phyloP scores from a whole-genome alignment of 139 green algal species.

The Micromonas pusilla region DNA sequence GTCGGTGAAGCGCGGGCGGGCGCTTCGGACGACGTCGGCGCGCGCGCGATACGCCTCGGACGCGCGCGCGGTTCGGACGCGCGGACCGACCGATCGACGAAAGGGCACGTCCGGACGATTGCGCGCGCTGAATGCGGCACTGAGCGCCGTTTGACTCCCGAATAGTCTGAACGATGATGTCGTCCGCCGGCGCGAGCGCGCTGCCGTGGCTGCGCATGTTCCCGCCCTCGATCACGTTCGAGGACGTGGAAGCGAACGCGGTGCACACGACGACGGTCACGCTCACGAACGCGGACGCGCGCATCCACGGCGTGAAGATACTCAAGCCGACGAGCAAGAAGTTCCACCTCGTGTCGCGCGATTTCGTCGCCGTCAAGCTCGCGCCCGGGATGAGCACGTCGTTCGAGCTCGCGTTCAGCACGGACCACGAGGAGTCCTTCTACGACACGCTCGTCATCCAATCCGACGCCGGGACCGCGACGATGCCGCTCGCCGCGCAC shows the following conservation, averaged over 20 bases:
- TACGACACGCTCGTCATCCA: conserved; percentile 6
- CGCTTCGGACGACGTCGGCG: too few species aligned
- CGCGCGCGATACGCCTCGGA: too few species aligned
- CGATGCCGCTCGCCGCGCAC: neutral
- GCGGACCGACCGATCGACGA: too few species aligned
- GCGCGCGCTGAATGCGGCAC: too few species aligned
- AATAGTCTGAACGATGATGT: too few species aligned
- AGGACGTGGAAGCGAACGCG: neutral
- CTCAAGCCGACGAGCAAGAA: neutral
- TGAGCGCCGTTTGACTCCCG: too few species aligned
- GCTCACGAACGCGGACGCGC: neutral
- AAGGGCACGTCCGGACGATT: too few species aligned
- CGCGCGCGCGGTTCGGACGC: too few species aligned
- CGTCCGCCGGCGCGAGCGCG: too few species aligned
- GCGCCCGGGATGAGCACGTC: conserved; percentile 9
- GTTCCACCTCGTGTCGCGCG: neutral
- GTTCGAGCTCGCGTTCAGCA: conserved; percentile 16
- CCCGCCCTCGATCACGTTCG: neutral
- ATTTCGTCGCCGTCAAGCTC: conserved; percentile 1
- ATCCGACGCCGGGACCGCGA: neutral
- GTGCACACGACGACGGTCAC: neutral
- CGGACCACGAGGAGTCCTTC: conserved; percentile 10
- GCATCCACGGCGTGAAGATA: neutral
- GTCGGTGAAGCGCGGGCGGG: too few species aligned
- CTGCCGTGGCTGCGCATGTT: neutral